These are phyloP conservation scores for Fomitopsis serialis DNA, from an alignment of 768 basidiomycete genomes.

Conservation along the genomic window DNA sequence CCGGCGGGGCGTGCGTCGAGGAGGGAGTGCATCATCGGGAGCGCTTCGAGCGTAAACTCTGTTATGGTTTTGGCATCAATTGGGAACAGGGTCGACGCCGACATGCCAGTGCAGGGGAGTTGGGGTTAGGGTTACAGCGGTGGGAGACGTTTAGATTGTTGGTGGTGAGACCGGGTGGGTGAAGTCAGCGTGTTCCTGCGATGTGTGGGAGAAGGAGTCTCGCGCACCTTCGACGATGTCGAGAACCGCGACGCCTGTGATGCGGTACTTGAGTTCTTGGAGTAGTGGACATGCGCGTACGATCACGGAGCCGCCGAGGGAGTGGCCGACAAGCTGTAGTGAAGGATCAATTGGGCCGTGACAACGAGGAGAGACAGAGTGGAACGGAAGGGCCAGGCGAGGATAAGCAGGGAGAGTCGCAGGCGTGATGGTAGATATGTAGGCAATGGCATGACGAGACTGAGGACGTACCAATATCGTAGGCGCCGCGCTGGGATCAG, in stretches of 20 bases:
- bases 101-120: no score
- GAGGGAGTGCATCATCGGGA: constrained; percentile 88
- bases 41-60: constrained; percentile 91
- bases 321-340: constrained; percentile 65
- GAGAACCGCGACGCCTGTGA: constrained; percentile 72
- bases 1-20: constrained; percentile 82
- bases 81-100: no score
- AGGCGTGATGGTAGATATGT: no score
- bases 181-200: background rate
- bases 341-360: background rate
- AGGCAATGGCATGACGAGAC: no score
- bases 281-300: constrained; percentile 65
- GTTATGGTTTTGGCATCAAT: no score
- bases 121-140: background rate
- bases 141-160: background rate
- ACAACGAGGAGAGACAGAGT: background rate
- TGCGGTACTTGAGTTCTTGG: constrained; percentile 58
- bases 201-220: background rate
- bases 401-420: no score
- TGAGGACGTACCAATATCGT: constrained; percentile 65
- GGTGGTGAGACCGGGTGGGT: background rate
- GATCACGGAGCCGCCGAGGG: constrained; percentile 93
- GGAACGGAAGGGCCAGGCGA: background rate
- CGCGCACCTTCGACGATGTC: constrained; percentile 17
- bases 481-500: constrained; percentile 57